Percentiles rank a stretch among this genome's conserved stretches.
Conservation (phyloP, 2,329 filamentous ascomycete genomes). For the Coniosporium uncinatum region DNA sequence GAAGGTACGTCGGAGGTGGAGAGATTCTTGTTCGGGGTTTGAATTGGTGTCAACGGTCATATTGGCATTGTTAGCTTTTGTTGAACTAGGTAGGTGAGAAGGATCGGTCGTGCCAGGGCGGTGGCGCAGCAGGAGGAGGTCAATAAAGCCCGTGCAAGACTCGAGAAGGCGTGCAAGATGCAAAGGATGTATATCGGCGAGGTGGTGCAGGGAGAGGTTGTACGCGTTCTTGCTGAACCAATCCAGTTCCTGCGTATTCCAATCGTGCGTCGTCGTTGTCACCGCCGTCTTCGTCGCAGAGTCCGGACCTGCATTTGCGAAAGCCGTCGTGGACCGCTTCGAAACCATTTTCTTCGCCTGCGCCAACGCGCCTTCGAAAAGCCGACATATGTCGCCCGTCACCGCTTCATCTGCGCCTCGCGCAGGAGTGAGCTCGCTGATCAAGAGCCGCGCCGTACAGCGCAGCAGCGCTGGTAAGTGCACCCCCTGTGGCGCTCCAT, state of each 20-base stretch:
- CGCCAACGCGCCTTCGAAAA: slow-evolving; percentile 38
- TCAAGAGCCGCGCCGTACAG: slow-evolving; percentile 42
- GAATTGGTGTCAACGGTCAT: no score
- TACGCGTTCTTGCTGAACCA: slow-evolving; percentile 86
- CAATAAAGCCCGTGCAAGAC: no score
- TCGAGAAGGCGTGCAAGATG: slow-evolving; percentile 47
- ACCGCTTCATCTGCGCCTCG: slow-evolving; percentile 16
- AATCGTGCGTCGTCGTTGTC: slow-evolving; percentile 42
- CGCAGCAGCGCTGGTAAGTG: slow-evolving; percentile 61
- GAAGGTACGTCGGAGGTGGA: slow-evolving; percentile 56
- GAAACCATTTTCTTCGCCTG: not conserved
- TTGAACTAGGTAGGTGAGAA: no score
- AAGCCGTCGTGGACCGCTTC: not conserved
- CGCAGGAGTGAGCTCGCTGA: slow-evolving; percentile 29
- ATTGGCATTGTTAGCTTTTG: no score
- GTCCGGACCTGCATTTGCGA: no score
- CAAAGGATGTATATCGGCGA: slow-evolving; percentile 48
- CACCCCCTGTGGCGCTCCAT: slow-evolving; percentile 38
- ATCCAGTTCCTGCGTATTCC: slow-evolving; percentile 59
- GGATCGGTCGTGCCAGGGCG: no score
- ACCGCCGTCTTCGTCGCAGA: no score
- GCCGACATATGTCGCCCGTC: slow-evolving; percentile 44
- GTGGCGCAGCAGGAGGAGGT: no score
- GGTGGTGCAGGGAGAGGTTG: slow-evolving; percentile 65
- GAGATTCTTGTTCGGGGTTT: slow-evolving; percentile 38